Evolutionary conservation across 2,329 filamentous ascomycete genomes (phyloP), one percentile per base, ranked within the genome.

Genomic region (Trichophyton rubrum): DNA sequence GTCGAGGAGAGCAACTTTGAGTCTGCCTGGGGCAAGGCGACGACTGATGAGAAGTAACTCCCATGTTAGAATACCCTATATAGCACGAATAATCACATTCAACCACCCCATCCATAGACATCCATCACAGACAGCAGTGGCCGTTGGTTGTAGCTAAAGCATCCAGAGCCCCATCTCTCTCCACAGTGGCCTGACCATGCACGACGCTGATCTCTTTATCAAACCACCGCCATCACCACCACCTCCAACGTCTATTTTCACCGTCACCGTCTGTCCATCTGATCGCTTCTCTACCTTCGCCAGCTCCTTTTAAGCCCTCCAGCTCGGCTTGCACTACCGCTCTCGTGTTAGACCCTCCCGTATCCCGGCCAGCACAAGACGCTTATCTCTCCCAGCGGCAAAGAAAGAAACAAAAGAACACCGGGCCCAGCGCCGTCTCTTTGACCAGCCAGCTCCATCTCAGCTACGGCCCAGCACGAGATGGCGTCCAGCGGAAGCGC

Each of bases 1-100:
- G n/a, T 13, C 11, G 49, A 58, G 13, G 20, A 40, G 27, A 20
- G 13, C 13, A 38, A 40, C 30, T 65, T 65, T 38, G 64, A 65
- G 57, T 57, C 59, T 8, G 64, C 60, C 7, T 65, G 64, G 64
- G 62, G 62, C 17, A 65, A 64, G 47, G 64, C 64, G 2, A 51
- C 45, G 20, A 51, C 45, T 22, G 45, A 51, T 24, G 22, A 5
- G 20, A 24, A 11, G 22, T 51, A 51, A 47, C n/a, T 13, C 41
- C 17, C 17, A 49, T 22, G 17, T 49, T 15, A 24, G 11, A 22
- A 22, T n/a, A 30, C 43, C 33, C 33, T 56, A 56, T 41, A 35
- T 17, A 38, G 27, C 27, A 20, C 15, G 13, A 51, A 15, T 24
- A 51, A 38, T 51, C 20, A 3, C 20, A 51, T 51, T 11, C 33